phyloP scores from a whole-genome alignment of 2,329 filamentous ascomycete species.

The Pezicula carpinea region DNA sequence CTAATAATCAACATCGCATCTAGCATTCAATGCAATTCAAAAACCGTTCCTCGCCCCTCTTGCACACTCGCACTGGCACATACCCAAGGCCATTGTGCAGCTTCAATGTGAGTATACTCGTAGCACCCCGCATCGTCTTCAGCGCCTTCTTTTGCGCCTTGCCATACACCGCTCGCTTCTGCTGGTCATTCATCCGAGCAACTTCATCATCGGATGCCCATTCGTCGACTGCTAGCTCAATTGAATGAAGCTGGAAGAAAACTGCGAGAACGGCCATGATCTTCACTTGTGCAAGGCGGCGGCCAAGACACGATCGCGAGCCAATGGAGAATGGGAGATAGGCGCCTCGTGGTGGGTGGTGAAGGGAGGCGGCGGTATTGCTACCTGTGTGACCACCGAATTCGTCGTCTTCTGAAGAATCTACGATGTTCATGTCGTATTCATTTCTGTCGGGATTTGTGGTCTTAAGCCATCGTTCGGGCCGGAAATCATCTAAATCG shows the following conservation, averaged over 20 bases:
- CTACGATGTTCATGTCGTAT: constrained; percentile 8
- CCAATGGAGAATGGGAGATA: constrained; percentile 57
- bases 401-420: constrained; percentile 36
- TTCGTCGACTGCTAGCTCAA: constrained; percentile 57
- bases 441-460: constrained; percentile 18
- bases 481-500: constrained; percentile 65
- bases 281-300: constrained; percentile 56
- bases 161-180: constrained; percentile 51
- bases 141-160: constrained; percentile 54
- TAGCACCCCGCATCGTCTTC: constrained; percentile 48
- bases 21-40: constrained; percentile 29
- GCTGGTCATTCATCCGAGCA: constrained; percentile 39
- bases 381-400: constrained; percentile 55
- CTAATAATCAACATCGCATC: not conserved
- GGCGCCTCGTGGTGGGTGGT: constrained; percentile 34
- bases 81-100: constrained; percentile 50
- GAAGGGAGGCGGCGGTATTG: constrained; percentile 53
- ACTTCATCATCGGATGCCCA: constrained; percentile 48
- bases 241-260: constrained; percentile 45
- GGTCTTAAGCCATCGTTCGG: constrained; percentile 65
- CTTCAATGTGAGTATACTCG: constrained; percentile 67
- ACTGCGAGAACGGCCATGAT: constrained; percentile 50
- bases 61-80: constrained; percentile 63
- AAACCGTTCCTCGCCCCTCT: constrained; percentile 67
- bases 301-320: constrained; percentile 51